These are phyloP conservation scores for Pythium sukuiense DNA, from an alignment of 352 stramenopile genomes.

Conservation along the genomic window DNA sequence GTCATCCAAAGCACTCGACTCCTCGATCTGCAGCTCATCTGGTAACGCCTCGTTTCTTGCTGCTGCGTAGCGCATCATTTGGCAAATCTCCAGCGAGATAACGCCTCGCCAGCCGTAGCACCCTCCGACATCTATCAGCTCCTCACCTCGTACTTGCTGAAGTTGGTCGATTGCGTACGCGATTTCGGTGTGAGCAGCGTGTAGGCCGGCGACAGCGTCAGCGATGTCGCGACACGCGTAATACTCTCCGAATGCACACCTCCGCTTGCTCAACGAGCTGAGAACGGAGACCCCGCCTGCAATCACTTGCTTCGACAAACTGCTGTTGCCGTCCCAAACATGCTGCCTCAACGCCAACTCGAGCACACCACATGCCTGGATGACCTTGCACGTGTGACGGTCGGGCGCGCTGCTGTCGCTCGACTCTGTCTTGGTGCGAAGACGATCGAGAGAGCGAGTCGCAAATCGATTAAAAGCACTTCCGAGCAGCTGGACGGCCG, in stretches of 20 bases:
- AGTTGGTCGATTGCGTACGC: conserved; percentile 30
- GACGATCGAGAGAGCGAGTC: conserved; percentile 13
- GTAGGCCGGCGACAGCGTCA: not conserved
- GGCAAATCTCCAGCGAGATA: conserved; percentile 51
- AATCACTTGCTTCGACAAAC: not conserved
- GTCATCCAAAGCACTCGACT: conserved; percentile 44
- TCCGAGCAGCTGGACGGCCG: not conserved
- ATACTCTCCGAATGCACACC: conserved; percentile 18
- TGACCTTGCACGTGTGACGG: not conserved
- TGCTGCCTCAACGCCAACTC: conserved; percentile 9
- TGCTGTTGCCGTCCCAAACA: conserved; percentile 5
- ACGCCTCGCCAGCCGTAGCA: conserved; percentile 63
- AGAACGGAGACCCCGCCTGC: conserved; percentile 5
- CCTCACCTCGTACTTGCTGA: not conserved
- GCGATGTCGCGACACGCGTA: conserved; percentile 6
- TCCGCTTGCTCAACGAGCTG: conserved; percentile 14
- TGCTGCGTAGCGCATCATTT: conserved; percentile 15
- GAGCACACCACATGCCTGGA: not conserved
- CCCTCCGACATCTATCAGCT: conserved; percentile 40
- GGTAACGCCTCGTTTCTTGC: not conserved
- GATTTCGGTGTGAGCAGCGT: conserved; percentile 24
- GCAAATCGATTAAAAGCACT: conserved; percentile 12
- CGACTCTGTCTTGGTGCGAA: conserved; percentile 6
- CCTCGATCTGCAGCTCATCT: conserved; percentile 17
- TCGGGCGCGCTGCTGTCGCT: not conserved